phyloP scores from a whole-genome alignment of 768 basidiomycete species.

The Leucosporidium scottii region DNA sequence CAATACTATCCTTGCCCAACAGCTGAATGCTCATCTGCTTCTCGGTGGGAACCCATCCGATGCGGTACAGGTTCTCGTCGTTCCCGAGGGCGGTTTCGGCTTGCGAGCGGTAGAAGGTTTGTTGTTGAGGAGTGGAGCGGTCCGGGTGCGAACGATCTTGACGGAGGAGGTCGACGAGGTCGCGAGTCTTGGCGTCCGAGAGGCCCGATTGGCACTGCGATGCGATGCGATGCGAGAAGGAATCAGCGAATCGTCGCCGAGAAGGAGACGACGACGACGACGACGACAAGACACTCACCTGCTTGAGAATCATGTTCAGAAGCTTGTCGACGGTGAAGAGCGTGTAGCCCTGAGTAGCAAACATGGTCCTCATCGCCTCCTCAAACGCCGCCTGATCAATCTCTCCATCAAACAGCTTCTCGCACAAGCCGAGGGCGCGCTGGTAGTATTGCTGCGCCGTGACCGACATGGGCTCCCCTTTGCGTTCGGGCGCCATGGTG shows the following conservation, averaged over 20 bases:
- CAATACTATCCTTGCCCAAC: slow-evolving; percentile 45
- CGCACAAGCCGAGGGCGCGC: slow-evolving; percentile 81
- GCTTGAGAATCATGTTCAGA: slow-evolving; percentile 80
- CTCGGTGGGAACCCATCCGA: slow-evolving; percentile 43
- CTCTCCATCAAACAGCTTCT: slow-evolving; percentile 88
- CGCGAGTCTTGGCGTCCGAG: slow-evolving; percentile 76
- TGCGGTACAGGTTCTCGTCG: slow-evolving; percentile 47
- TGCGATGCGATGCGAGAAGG: neutral
- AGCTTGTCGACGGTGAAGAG: slow-evolving; percentile 92
- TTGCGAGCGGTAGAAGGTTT: slow-evolving; percentile 46
- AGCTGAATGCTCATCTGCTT: slow-evolving; percentile 43
- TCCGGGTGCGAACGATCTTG: slow-evolving; percentile 33
- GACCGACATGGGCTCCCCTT: slow-evolving; percentile 45
- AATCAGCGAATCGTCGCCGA: neutral
- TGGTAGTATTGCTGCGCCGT: slow-evolving; percentile 59
- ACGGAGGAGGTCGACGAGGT: slow-evolving; percentile 44
- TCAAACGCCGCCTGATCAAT: slow-evolving; percentile 87
- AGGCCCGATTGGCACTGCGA: slow-evolving; percentile 74
- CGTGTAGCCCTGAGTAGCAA: slow-evolving; percentile 82
- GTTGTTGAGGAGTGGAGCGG: slow-evolving; percentile 38
- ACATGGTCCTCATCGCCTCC: slow-evolving; percentile 91
- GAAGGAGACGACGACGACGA: neutral
- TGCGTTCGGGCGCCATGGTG: neutral
- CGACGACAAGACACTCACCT: slow-evolving; percentile 51
- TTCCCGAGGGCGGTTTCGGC: slow-evolving; percentile 44